Base-by-base conservation (phyloP, 768 basidiomycete genomes). In the Myochromella boudieri region DNA sequence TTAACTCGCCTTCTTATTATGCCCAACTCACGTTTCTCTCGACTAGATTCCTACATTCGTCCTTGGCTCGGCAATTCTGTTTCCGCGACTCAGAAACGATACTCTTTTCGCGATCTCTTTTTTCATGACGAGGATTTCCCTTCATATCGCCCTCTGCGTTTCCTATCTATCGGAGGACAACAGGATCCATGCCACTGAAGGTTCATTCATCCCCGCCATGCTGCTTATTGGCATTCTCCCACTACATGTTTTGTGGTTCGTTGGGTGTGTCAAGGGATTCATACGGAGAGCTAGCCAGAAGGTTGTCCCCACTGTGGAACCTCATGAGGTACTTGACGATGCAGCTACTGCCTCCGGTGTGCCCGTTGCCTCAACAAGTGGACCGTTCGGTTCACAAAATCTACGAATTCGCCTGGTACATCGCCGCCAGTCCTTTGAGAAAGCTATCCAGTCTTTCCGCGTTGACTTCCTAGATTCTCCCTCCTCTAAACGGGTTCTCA, bases 221-320 rank as follows among this genome's bases (percentile, higher is more conserved):
- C 49, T 78, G 42, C 64, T 79, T 44, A 51, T 58, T 6, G 48
- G 60, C 37, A 71, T 78, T 21, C 67, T 78, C 27, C 72, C 76
- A 7, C 59, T 83, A 38, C 81, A 83, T 50, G 70, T 68, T 2
- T 55, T 68, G 28, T 83, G 81, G 81, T 82, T 83, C 62, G 42
- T 52, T 2, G 74, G 74, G 9, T 80, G 75, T 44, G 21, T 82
- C 36, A 67, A 65, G 48, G 78, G 78, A 1, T 75, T 80, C 50
- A 25, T 73, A 28, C 68, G 68, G 52, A 48, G 61, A 37, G 49
- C 53, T 12, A 15, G 27, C 12, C 34, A 59, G 40, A 47, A 43
- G 24, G 27, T 31, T 20, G 24, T n/a, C n/a, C n/a, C n/a, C n/a
- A n/a, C n/a, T n/a, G n/a, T n/a, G n/a, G n/a, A n/a, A n/a, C n/a